Conservation (phyloP, 176 grass and related monocot species). For the Ampelocalamus luodianensis region DNA sequence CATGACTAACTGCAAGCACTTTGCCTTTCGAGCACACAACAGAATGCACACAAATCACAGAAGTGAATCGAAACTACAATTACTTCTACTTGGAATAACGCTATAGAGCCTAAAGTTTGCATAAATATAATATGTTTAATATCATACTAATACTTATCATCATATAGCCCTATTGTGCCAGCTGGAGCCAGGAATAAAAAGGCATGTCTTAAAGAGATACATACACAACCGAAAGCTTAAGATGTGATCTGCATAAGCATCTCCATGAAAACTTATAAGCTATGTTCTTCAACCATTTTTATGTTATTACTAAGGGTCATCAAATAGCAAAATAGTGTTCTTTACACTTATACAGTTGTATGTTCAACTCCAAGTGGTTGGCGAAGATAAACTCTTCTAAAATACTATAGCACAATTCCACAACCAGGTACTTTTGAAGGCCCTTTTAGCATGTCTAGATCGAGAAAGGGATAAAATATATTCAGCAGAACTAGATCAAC, state of each 20-base stretch:
- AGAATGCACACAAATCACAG: no score
- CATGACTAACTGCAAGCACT: no score
- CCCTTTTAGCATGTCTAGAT: not conserved
- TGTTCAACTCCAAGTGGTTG: not conserved
- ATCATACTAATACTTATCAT: not conserved
- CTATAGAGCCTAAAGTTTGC: not conserved
- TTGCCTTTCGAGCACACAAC: no score
- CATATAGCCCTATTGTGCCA: no score
- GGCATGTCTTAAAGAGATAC: no score
- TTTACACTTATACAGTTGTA: not conserved
- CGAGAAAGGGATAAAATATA: not conserved
- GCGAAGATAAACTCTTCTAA: slow-evolving; percentile 7
- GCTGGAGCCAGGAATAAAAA: no score
- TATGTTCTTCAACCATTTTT: not conserved
- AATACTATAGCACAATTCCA: not conserved
- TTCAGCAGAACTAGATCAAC: not conserved
- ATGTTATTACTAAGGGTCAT: not conserved
- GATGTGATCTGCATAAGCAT: not conserved
- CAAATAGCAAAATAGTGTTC: no score
- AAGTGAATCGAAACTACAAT: no score
- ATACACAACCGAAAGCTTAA: no score
- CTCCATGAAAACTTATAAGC: not conserved
- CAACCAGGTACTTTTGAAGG: not conserved
- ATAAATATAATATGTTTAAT: slow-evolving; percentile 9
- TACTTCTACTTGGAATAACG: slow-evolving; percentile 6